A percentile compares a stretch with the other conserved stretches of the same genome.
Conservation (phyloP, 2,329 filamentous ascomycete species). For the Sclerotinia trifoliorum region DNA sequence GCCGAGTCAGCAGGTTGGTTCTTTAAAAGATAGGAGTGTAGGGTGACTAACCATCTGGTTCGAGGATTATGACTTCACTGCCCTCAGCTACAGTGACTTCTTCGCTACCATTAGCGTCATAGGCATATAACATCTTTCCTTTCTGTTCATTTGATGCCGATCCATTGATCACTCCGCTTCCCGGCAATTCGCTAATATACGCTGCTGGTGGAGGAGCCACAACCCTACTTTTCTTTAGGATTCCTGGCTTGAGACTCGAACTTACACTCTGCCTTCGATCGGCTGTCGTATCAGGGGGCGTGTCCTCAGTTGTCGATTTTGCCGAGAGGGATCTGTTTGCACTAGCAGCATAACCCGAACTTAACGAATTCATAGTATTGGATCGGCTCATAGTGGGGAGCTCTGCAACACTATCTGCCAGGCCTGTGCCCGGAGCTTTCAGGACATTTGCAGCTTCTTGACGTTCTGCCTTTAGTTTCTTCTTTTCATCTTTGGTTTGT, state of each 20-base stretch:
- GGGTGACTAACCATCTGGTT: constrained; percentile 74
- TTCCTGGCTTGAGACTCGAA: constrained; percentile 32
- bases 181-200: constrained; percentile 70
- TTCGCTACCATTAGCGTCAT: constrained; percentile 76
- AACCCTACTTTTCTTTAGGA: constrained; percentile 62
- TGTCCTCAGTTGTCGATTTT: constrained; percentile 53
- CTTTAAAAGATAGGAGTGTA: constrained; percentile 22
- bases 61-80: constrained; percentile 72
- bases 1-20: constrained; percentile 37
- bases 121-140: constrained; percentile 87
- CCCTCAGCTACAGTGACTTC: constrained; percentile 81
- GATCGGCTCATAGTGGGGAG: constrained; percentile 69
- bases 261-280: constrained; percentile 24
- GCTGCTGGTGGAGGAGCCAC: constrained; percentile 83
- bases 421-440: constrained; percentile 32
- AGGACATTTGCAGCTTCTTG: constrained; percentile 69
- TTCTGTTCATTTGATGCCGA: constrained; percentile 54
- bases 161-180: constrained; percentile 47
- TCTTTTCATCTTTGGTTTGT: constrained; percentile 89
- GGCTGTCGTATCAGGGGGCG: constrained; percentile 41
- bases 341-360: constrained; percentile 81
- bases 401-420: constrained; percentile 55
- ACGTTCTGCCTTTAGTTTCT: constrained; percentile 83
- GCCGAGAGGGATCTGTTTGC: constrained; percentile 71
- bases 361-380: constrained; percentile 84